phyloP scores from a whole-genome alignment of 441 rosid genomes.

The Pelargonium exstipulatum region DNA sequence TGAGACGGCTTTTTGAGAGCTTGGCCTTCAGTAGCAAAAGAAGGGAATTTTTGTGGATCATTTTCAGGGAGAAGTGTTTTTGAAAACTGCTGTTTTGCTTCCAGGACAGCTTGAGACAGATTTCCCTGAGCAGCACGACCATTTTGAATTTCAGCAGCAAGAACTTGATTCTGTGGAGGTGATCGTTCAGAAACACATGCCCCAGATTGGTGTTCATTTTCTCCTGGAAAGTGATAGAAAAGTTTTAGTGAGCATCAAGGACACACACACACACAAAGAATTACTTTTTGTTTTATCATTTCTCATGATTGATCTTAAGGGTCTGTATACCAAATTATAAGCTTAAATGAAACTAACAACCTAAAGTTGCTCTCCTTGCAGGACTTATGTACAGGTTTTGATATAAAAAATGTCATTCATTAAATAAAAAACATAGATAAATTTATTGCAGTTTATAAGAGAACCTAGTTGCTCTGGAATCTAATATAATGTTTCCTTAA shows the following conservation, averaged over 20 bases:
- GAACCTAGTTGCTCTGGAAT: too few relatives aligned
- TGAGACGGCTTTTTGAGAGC: constrained; percentile 12
- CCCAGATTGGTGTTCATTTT: constrained; percentile 7
- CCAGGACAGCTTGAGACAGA: constrained; percentile 9
- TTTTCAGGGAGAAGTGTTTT: constrained; percentile 15
- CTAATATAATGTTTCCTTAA: too few relatives aligned
- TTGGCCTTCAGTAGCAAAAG: constrained; percentile 9
- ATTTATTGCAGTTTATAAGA: too few relatives aligned
- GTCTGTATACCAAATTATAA: too few relatives aligned
- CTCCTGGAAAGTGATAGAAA: constrained; percentile 18
- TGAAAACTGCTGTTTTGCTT: not conserved
- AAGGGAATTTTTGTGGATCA: not conserved
- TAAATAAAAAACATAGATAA: too few relatives aligned
- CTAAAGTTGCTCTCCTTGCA: too few relatives aligned
- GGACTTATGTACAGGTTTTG: too few relatives aligned
- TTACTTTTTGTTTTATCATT: too few relatives aligned
- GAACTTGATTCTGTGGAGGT: not conserved
- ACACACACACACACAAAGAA: too few relatives aligned
- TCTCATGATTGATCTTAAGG: too few relatives aligned
- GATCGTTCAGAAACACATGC: constrained; percentile 5
- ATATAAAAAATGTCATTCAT: too few relatives aligned
- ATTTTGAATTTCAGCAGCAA: constrained; percentile 6
- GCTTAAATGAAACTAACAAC: too few relatives aligned
- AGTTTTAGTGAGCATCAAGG: not conserved
- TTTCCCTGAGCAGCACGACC: constrained; percentile 10